Evolutionary conservation across 2,329 filamentous ascomycete genomes (phyloP), one percentile per base, ranked within the genome.

Genomic region (Teratosphaeria zuluensis): DNA sequence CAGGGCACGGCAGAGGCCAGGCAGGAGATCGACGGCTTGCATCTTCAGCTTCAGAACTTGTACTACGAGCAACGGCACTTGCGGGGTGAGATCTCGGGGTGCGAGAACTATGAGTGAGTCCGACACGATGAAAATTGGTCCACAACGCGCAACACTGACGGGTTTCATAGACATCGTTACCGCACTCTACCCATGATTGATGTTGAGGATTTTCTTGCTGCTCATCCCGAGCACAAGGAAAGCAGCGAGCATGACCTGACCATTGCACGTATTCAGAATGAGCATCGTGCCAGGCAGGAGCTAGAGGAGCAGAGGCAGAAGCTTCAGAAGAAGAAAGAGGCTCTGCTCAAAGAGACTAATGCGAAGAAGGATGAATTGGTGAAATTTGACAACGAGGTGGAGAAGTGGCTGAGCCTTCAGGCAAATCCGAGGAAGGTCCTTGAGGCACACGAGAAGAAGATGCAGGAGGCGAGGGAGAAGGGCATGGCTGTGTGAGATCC

Each of bases 31-130:
- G 94, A 99, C 72, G 84, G 87, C 55, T 80, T 99, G 61, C 92
- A 97, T 71, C 80, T 99, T 42, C 89, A 95, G 70, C 80, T 99
- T 58, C 92, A 97, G 75, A 99, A 99, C 70, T 78, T 99, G 7
- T 95, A 94, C 73, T 99, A 99, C 70, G 92, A 99, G 74, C 92
- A 97, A 76, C 81, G 90, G 57, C 91, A 96, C 73, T 77, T 99
- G 57, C 85, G 89, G 63, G 89, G 89, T 54, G 94, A 99, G 75
- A 97, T 99, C 61, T 79, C 84, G 0, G 90, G 89, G 8, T 97
- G 94, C 73, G 89, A 96, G 71, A 88, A 86, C 56, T 96, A 95
- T 68, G 89, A 96, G 90, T 95, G 77, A 11, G 56, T 28, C 11
- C 9, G 8, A 5, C 28, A 11, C 2, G 2, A 14, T n/a, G 28